phyloP scores from a whole-genome alignment of 139 green algal species.

The Chlorella sp. region DNA sequence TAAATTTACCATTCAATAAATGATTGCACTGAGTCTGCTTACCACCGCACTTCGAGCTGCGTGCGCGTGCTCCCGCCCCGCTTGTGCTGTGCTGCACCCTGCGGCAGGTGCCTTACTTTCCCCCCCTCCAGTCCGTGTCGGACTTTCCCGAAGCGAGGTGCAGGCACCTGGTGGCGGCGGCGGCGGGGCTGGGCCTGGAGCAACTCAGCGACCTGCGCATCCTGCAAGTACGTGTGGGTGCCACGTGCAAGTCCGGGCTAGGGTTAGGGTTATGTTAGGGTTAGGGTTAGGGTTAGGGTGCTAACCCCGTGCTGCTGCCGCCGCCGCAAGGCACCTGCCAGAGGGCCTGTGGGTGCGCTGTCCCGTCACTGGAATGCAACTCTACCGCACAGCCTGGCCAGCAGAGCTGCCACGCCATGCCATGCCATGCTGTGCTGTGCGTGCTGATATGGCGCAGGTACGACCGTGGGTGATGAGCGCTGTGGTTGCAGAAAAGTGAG shows the following conservation, averaged over 20 bases:
- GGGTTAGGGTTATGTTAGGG: too few relatives aligned
- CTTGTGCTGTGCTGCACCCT: background rate
- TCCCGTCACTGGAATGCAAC: too few relatives aligned
- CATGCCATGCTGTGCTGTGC: background rate
- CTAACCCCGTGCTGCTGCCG: background rate
- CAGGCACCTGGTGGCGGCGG: conserved; percentile 36
- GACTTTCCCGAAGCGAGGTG: conserved; percentile 62
- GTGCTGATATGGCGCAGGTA: conserved; percentile 37
- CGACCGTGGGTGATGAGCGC: conserved; percentile 84
- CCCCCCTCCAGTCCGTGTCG: conserved; percentile 66
- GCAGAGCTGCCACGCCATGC: background rate
- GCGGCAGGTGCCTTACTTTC: conserved; percentile 89
- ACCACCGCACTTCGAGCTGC: too few relatives aligned
- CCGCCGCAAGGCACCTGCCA: background rate
- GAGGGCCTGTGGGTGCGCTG: background rate
- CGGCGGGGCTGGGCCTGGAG: conserved; percentile 23
- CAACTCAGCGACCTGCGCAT: conserved; percentile 19
- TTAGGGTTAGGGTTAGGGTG: too few relatives aligned
- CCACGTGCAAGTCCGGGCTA: too few relatives aligned
- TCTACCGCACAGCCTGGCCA: background rate
- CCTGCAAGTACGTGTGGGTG: conserved; percentile 2
- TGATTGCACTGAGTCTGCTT: too few relatives aligned
- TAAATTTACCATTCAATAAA: too few relatives aligned
- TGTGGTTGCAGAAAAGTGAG: conserved; percentile 57
- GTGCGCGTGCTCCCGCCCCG: background rate